Conservation (phyloP, 176 grass and related monocot genomes). For the Pharus latifolius region DNA sequence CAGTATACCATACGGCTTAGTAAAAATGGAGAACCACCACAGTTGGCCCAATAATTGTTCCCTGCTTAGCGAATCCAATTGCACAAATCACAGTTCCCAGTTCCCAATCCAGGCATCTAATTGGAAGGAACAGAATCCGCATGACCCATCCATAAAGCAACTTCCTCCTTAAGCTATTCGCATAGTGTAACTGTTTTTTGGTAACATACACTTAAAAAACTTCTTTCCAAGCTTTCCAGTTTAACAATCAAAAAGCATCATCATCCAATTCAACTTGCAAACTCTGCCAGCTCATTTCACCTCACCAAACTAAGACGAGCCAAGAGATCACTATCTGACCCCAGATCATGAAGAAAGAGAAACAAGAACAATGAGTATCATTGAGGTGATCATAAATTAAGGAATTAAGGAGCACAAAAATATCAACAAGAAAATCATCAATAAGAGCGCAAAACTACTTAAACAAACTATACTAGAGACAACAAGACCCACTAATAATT, state of each 20-base stretch:
- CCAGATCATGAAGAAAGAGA: not conserved
- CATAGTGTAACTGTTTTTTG: not conserved
- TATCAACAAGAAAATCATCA: no score
- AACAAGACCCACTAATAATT: not conserved
- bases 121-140: not conserved
- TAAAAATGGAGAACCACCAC: constrained; percentile 1
- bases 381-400: not conserved
- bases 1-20: constrained; percentile 11
- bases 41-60: not conserved
- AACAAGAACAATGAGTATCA: constrained; percentile 18
- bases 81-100: not conserved
- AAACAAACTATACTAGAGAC: no score
- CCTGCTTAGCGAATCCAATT: not conserved
- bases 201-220: not conserved
- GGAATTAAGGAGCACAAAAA: not conserved
- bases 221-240: not conserved
- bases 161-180: not conserved
- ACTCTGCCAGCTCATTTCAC: constrained; percentile 18
- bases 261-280: not conserved
- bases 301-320: not conserved
- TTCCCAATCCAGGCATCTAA: constrained; percentile 7
- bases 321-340: not conserved
- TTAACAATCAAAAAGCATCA: constrained; percentile 1
- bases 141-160: not conserved
- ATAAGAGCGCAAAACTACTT: no score